Evolutionary conservation across 2,329 filamentous ascomycete species (phyloP).

Genomic region (Calonectria hongkongensis): DNA sequence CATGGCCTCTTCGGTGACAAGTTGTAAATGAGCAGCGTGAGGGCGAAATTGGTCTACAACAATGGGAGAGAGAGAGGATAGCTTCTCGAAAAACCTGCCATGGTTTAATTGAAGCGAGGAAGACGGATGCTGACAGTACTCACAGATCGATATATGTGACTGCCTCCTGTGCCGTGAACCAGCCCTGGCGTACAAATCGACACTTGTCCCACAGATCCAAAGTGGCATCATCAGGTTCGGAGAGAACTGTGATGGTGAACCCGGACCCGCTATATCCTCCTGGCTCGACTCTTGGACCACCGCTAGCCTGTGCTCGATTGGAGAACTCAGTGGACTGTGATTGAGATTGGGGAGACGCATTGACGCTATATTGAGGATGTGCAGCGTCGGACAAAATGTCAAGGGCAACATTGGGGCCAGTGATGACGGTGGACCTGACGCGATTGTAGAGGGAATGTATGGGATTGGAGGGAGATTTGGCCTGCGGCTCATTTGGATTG

Average conservation of each 20-base stretch:
- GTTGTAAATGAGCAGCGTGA: neutral
- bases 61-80: slow-evolving; percentile 2
- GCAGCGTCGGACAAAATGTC: slow-evolving; percentile 43
- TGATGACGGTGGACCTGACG: slow-evolving; percentile 43
- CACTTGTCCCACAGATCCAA: slow-evolving; percentile 53
- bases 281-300: neutral
- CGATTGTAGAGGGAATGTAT: slow-evolving; percentile 37
- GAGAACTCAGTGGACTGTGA: neutral
- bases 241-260: slow-evolving; percentile 35
- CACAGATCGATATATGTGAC: slow-evolving; percentile 46
- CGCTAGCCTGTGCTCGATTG: neutral
- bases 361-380: slow-evolving; percentile 36
- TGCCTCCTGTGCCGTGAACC: slow-evolving; percentile 54
- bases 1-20: slow-evolving; percentile 13
- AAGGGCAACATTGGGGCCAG: slow-evolving; percentile 43
- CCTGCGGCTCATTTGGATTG: neutral
- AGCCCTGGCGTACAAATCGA: slow-evolving; percentile 52
- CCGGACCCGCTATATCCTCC: slow-evolving; percentile 13
- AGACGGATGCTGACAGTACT: neutral
- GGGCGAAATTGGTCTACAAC: slow-evolving; percentile 18
- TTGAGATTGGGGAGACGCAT: neutral
- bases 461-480: slow-evolving; percentile 3
- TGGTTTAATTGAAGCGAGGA: neutral
- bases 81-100: slow-evolving; percentile 11
- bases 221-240: slow-evolving; percentile 45